A percentile compares a stretch with the other conserved stretches of the same genome.
Evolutionary conservation across 345 rosid species (phyloP).

Genomic region (Salix koriyanagi): DNA sequence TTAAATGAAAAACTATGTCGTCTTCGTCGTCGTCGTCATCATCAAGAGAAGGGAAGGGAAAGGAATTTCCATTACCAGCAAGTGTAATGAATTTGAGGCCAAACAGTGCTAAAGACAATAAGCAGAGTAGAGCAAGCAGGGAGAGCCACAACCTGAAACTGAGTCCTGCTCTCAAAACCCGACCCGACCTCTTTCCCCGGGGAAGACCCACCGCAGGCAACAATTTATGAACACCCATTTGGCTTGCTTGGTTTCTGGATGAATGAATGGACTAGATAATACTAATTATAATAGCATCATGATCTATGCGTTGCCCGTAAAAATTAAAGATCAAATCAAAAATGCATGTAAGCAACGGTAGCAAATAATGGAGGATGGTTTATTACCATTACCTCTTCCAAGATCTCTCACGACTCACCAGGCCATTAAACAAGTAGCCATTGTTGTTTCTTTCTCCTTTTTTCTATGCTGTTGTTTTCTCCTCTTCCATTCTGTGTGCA

Average conservation of each 20-base stretch:
- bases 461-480: not conserved
- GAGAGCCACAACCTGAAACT: slow-evolving; percentile 41
- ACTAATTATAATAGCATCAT: not conserved
- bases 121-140: slow-evolving; percentile 41
- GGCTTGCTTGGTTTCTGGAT: not conserved
- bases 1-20: not conserved
- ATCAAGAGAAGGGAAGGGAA: not conserved
- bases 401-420: not conserved
- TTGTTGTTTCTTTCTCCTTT: not conserved
- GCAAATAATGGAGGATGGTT: not conserved
- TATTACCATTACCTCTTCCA: not conserved
- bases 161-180: slow-evolving; percentile 32
- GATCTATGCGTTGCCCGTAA: not conserved
- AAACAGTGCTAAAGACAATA: slow-evolving; percentile 45
- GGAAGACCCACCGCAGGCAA: slow-evolving; percentile 19
- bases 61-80: slow-evolving; percentile 37
- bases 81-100: slow-evolving; percentile 48
- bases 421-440: not conserved
- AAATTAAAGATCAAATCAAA: not conserved
- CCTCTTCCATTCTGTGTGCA: not conserved
- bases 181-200: slow-evolving; percentile 57
- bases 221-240: not conserved
- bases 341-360: not conserved
- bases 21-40: not conserved
- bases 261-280: not conserved